Percentiles rank a stretch among this genome's conserved stretches.
Evolutionary conservation across 805 yeast genomes (phyloP).

Genomic region (Kuraishia piskuri): DNA sequence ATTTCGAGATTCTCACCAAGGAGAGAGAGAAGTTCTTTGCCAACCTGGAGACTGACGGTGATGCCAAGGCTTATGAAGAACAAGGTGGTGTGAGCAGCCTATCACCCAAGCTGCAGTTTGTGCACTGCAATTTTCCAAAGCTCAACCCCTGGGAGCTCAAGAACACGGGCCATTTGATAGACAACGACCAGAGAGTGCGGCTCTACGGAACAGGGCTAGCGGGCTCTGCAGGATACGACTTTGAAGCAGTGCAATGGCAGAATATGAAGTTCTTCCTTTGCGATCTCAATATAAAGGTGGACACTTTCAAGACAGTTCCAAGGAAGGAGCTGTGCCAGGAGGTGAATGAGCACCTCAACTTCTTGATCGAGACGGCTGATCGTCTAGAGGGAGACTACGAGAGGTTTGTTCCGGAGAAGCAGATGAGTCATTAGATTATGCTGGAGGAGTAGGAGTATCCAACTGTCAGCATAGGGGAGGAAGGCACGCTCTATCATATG

Average conservation of each 20-base stretch:
- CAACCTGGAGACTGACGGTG: slow-evolving; percentile 2
- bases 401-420: not conserved
- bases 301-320: slow-evolving; percentile 32
- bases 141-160: slow-evolving; percentile 51
- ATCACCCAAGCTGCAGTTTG: slow-evolving; percentile 34
- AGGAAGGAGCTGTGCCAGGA: slow-evolving; percentile 39
- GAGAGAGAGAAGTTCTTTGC: not conserved
- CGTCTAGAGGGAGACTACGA: not conserved
- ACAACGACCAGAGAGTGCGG: slow-evolving; percentile 40
- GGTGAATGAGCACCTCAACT: slow-evolving; percentile 34
- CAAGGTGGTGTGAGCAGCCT: not conserved
- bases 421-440: not conserved
- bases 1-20: slow-evolving; percentile 9
- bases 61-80: slow-evolving; percentile 8
- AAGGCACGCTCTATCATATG: not conserved
- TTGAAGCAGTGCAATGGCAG: slow-evolving; percentile 51
- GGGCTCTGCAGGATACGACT: slow-evolving; percentile 42
- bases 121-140: slow-evolving; percentile 64
- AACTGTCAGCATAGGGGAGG: too few species aligned
- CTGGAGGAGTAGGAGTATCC: too few species aligned
- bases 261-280: slow-evolving; percentile 49
- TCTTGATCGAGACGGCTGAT: slow-evolving; percentile 19
- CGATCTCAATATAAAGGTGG: slow-evolving; percentile 35
- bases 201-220: slow-evolving; percentile 51
- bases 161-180: slow-evolving; percentile 29